Evolutionary conservation across 306 rosid genomes (phyloP), one percentile per base, ranked within the genome.

Genomic region (Cucumis cinereus): DNA sequence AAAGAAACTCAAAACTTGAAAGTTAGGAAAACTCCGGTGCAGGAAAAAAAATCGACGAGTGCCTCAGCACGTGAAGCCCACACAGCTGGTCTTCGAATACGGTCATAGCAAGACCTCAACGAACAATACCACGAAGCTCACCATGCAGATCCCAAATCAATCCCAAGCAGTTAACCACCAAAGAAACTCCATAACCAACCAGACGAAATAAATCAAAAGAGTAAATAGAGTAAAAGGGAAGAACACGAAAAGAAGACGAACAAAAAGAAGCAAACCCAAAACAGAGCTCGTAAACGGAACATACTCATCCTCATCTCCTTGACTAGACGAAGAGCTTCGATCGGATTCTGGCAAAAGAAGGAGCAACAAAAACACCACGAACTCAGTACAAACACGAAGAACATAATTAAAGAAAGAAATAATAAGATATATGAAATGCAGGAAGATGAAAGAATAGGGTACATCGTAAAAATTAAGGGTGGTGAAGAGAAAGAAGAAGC

Each of bases 311-410:
- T 82, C 76, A 49, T 85, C 87, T 22, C 38, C 87, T 52, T 67
- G 41, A 58, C 82, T 83, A 40, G 84, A 77, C n/a, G 89, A 87
- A 70, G 72, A 49, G 78, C 87, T 86, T 70, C 83, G 86, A 93
- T 89, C 95, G 74, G 87, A 86, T 75, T 88, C 97, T 90, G 89
- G 10, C 17, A 26, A 47, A 76, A 62, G 78, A 73, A 79, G 41
- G 40, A 64, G 54, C 45, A 53, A 79, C 17, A 28, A 41, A 83
- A 69, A 74, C 61, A 77, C 75, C 78, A 81, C 23, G 47, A 86
- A 74, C 62, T 69, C 77, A 54, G 76, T 50, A 71, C 2, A 49
- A 24, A 52, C 66, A 75, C 28, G 57, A 24, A 49, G 24, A 66
- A 85, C 60, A 4, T 30, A 73, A 63, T 16, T 4, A 63, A 63